Percentiles rank a stretch among this genome's conserved stretches.
These are phyloP conservation scores for Dictyostelium capitatum DNA, from an alignment of 78 protist species.

Conservation along the genomic window DNA sequence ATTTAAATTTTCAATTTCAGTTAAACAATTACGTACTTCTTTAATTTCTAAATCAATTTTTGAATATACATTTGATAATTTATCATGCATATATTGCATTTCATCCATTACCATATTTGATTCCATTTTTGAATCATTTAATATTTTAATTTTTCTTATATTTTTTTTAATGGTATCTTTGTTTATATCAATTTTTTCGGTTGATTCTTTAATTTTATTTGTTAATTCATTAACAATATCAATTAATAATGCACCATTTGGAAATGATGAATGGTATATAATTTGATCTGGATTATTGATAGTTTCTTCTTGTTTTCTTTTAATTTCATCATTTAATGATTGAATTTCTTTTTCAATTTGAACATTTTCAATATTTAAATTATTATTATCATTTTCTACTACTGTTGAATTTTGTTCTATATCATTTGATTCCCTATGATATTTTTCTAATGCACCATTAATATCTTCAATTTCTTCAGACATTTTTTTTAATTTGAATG, in stretches of 20 bases:
- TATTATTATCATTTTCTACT: background rate
- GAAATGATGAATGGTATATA: background rate
- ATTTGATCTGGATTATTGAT: background rate
- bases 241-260: background rate
- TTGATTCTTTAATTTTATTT: background rate
- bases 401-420: background rate
- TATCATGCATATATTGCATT: background rate
- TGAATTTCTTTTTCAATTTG: background rate
- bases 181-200: too few relatives aligned
- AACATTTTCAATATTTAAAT: background rate
- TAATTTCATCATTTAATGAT: background rate
- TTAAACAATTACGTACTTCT: background rate
- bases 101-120: background rate
- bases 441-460: background rate
- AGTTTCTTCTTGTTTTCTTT: background rate
- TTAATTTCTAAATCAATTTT: background rate
- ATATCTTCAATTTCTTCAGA: background rate
- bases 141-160: background rate
- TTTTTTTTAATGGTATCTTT: too few relatives aligned
- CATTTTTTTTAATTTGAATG: background rate
- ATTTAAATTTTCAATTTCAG: background rate
- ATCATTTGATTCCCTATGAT: background rate
- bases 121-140: background rate
- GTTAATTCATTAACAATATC: background rate
- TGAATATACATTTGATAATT: background rate